Base-by-base conservation (phyloP, 805 yeast species). In the Saccharomyces kudriavzevii region DNA sequence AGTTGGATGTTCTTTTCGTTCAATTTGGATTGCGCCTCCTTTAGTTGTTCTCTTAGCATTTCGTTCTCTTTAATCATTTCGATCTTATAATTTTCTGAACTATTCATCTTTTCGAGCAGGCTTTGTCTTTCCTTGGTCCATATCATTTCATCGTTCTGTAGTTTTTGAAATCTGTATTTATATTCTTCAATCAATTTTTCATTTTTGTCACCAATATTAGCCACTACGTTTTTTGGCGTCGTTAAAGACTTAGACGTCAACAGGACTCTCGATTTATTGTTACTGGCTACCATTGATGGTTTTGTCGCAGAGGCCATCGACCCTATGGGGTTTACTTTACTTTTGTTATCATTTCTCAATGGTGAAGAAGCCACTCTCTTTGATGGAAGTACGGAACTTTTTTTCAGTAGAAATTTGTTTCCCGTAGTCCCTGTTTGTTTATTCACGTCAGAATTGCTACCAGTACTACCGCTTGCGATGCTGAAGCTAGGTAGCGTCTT, bases 331-430 rank as follows among this genome's bases (percentile, higher is more conserved):
- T 29, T 14, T 30, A 47, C 5, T 31, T 40, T 30, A 10, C 45
- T 17, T 25, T 50, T 50, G 27, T 9, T 51, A 17, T 22, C 65
- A 45, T 77, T 67, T 60, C 82, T 84, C 35, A 82, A 75, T 0
- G 92, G 92, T 0, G 91, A 85, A 0, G 87, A 74, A 0, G 92
- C 87, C 0, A 79, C 77, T 56, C 94, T 74, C 60, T 86, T 86
- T 2, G 85, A 75, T 3, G 91, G 91, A 20, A 85, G 66, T 4
- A 74, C 63, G 1, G 76, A 64, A 2, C 61, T 46, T 17, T 58
- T 58, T 48, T 53, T 50, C 25, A 58, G 35, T 20, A 58, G 49
- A n/a, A 35, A 17, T 35, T 35, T 35, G 24, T 35, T 45, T 8
- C 14, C 50, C 22, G 54, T 48, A 13, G 49, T n/a, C 14, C 54